Evolutionary conservation across 1,284 basidiomycete species (phyloP).

Genomic region (Papiliotrema fonsecae): DNA sequence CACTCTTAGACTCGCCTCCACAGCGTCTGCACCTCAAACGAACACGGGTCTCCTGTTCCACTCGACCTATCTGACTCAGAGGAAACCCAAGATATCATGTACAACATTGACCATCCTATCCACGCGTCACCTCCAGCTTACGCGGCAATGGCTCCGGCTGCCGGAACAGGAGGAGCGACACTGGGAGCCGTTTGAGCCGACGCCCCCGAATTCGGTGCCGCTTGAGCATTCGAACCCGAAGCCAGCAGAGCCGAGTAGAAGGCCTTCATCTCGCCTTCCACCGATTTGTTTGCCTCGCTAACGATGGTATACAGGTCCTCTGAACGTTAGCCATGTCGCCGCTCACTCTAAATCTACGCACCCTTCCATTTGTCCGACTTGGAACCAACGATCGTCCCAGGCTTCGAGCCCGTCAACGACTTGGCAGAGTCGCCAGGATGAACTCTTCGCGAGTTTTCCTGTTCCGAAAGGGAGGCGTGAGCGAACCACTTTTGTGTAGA

Average conservation of each 20-base stretch:
- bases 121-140: too few species aligned
- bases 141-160: too few species aligned
- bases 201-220: not conserved
- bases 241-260: slow-evolving; percentile 6
- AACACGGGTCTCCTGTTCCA: too few species aligned
- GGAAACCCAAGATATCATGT: too few species aligned
- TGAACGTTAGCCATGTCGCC: not conserved
- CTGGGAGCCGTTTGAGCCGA: not conserved
- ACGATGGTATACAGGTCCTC: slow-evolving; percentile 22
- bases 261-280: slow-evolving; percentile 10
- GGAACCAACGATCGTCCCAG: slow-evolving; percentile 12
- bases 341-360: slow-evolving; percentile 9
- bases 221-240: not conserved
- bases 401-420: slow-evolving; percentile 17
- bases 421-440: slow-evolving; percentile 11
- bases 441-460: slow-evolving; percentile 6
- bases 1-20: too few species aligned
- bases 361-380: slow-evolving; percentile 23
- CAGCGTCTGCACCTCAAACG: too few species aligned
- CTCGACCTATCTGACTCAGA: too few species aligned
- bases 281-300: slow-evolving; percentile 8
- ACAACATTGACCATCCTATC: too few species aligned
- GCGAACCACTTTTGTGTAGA: slow-evolving; percentile 21
- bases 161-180: not conserved
- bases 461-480: slow-evolving; percentile 5